Conservation (phyloP, 1,284 basidiomycete species). For the Trametes polyzona region DNA sequence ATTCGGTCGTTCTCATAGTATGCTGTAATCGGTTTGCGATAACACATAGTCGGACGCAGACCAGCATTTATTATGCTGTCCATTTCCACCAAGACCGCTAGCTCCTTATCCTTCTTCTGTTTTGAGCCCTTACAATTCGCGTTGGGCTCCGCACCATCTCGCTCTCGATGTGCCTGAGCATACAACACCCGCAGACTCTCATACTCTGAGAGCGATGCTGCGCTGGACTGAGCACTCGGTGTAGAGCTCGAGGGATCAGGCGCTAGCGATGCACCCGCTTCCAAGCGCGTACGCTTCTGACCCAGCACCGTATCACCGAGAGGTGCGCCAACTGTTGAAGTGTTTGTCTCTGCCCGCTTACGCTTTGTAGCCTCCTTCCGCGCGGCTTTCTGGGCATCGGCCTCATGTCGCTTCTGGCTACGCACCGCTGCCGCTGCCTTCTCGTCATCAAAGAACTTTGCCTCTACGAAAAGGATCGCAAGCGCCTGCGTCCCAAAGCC, state of each 20-base stretch:
- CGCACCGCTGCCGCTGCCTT: neutral
- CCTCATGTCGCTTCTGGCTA: constrained; percentile 1
- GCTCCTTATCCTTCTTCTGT: neutral
- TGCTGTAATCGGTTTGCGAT: constrained; percentile 2
- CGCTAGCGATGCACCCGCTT: too few relatives aligned
- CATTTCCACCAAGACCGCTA: neutral
- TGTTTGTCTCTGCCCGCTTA: too few relatives aligned
- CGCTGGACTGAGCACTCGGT: too few relatives aligned
- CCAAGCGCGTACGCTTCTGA: too few relatives aligned
- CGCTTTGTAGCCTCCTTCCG: neutral
- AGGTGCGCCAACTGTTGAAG: too few relatives aligned
- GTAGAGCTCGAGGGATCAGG: too few relatives aligned
- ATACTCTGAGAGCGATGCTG: too few relatives aligned
- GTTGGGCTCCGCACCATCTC: too few relatives aligned
- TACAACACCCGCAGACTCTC: too few relatives aligned
- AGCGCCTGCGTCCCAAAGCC: neutral
- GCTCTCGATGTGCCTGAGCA: too few relatives aligned
- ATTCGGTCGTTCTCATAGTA: constrained; percentile 12
- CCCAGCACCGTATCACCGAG: too few relatives aligned
- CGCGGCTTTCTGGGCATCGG: neutral
- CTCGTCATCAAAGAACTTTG: constrained; percentile 20
- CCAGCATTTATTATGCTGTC: constrained; percentile 15
- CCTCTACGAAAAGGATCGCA: constrained; percentile 21
- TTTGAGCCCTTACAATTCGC: neutral
- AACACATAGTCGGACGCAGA: neutral